A percentile compares a stretch with the other conserved stretches of the same genome.
These are phyloP conservation scores for Russula ochroleuca DNA, from an alignment of 768 basidiomycete species.

Conservation along the genomic window DNA sequence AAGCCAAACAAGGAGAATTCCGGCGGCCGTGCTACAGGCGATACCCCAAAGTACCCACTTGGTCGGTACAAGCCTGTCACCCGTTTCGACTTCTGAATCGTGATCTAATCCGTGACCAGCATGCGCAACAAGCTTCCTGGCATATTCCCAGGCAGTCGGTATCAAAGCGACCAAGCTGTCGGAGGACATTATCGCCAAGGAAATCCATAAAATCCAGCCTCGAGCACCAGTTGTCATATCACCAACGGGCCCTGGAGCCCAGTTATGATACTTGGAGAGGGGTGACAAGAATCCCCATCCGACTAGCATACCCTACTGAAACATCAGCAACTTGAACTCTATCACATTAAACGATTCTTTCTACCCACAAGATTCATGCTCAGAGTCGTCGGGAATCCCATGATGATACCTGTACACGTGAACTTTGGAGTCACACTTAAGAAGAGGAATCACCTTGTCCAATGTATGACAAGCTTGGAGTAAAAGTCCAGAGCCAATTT, in stretches of 20 bases:
- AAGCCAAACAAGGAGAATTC: conserved; percentile 78
- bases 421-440: conserved; percentile 2
- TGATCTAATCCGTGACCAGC: conserved; percentile 35
- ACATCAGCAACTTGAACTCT: conserved; percentile 10
- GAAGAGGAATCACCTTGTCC: conserved; percentile 62
- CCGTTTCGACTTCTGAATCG: conserved; percentile 68
- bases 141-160: conserved; percentile 61
- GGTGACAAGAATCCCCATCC: conserved; percentile 96
- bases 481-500: conserved; percentile 91
- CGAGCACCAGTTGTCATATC: conserved; percentile 87
- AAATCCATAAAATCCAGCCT: conserved; percentile 96
- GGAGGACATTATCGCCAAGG: conserved; percentile 92
- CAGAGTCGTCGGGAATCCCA: conserved; percentile 92
- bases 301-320: conserved; percentile 80
- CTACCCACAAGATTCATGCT: conserved; percentile 81
- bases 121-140: conserved; percentile 34
- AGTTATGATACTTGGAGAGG: conserved; percentile 70
- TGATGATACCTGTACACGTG: conserved; percentile 70
- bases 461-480: conserved; percentile 86
- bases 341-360: neutral
- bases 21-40: conserved; percentile 53
- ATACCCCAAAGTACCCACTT: conserved; percentile 75
- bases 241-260: conserved; percentile 91
- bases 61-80: conserved; percentile 75
- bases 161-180: conserved; percentile 85